Evolutionary conservation across 1,139 yeast genomes (phyloP), one percentile per base, ranked within the genome.

Genomic region (Trichomonascaceae sp.): DNA sequence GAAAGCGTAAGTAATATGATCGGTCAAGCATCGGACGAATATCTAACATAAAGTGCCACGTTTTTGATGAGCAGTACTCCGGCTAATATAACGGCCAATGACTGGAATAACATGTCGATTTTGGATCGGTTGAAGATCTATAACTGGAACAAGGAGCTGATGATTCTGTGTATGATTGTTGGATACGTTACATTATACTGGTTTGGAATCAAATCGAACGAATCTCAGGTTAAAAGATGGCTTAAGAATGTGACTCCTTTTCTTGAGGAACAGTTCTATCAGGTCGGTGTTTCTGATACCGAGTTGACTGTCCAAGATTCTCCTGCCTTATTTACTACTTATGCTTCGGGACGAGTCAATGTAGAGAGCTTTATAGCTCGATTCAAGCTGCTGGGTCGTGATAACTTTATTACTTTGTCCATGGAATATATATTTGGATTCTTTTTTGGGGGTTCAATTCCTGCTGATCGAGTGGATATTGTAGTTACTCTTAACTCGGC

Each of bases 291-390:
- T 10, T 17, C 51, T 38, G 24, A 43, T 10, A 36, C 43, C 7
- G 49, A 45, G 13, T 72, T 81, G 61, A 78, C 77, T 63, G 74
- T 84, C 60, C 80, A 82, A 66, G 96, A 89, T 68, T 82, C 85
- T 53, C 76, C 86, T 48, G 86, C 87, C 65, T 77, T 81, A 57
- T 90, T 72, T 70, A 75, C 93, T 17, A 77, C 89, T 49, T 93
- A 88, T 69, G 96, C 97, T 47, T 80, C 96, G 55, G 99, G 99
- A 59, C 83, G 99, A 69, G 75, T 81, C 59, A 85, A 87, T 69
- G 79, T 93, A 60, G 83, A 82, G 59, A 78, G 80, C 58, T 74
- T 89, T 56, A 73, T 79, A 55, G 77, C 85, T 54, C 81, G 78
- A 60, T 76, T 90, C 67, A 80, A 77, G 57, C 77, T 90, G 70